Conservation (phyloP, 495 filamentous ascomycete species). For the Astrothelium macrocarpum region DNA sequence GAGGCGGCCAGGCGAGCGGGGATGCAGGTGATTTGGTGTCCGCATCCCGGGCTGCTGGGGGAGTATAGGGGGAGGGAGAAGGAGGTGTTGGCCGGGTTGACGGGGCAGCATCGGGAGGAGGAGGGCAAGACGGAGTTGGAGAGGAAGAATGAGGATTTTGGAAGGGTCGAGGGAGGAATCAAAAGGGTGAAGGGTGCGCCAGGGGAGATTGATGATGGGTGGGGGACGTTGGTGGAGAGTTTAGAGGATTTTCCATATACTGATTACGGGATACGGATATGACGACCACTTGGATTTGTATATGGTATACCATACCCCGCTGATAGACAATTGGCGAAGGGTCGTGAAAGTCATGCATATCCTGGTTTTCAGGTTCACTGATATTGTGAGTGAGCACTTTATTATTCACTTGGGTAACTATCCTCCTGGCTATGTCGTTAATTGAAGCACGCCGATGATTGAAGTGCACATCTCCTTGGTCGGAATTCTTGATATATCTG, state of each 20-base stretch:
- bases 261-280: constrained; percentile 20
- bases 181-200: constrained; percentile 19
- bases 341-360: too few species aligned
- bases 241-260: constrained; percentile 24
- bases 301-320: too few species aligned
- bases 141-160: constrained; percentile 35
- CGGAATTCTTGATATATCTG: too few species aligned
- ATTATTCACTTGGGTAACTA: too few species aligned
- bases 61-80: constrained; percentile 67
- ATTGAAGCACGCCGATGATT: too few species aligned
- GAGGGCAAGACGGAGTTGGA: constrained; percentile 27
- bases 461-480: too few species aligned
- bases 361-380: too few species aligned
- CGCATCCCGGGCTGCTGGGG: constrained; percentile 68
- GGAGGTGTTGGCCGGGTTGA: constrained; percentile 76
- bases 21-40: constrained; percentile 91
- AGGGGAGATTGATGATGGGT: constrained; percentile 24
- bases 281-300: not conserved
- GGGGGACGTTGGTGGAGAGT: constrained; percentile 16
- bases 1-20: constrained; percentile 86
- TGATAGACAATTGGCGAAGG: too few species aligned
- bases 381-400: too few species aligned
- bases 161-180: constrained; percentile 33
- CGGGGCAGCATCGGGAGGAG: constrained; percentile 53
- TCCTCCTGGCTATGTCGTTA: too few species aligned